phyloP scores from a whole-genome alignment of 352 stramenopile genomes.

The Globisporangium camurandrum region DNA sequence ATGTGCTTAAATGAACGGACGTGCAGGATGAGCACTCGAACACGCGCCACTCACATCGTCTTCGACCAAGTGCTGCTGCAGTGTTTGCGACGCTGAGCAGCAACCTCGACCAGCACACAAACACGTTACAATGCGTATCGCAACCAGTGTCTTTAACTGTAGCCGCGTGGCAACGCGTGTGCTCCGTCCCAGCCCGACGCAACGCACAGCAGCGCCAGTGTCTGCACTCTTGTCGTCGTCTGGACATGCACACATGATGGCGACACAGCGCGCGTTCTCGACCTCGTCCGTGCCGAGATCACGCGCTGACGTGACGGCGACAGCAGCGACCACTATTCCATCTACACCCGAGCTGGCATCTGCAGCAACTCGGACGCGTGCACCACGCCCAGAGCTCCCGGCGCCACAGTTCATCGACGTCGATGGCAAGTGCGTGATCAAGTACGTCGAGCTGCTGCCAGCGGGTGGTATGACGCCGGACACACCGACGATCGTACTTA shows the following conservation, averaged over 20 bases:
- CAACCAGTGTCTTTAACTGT: not conserved
- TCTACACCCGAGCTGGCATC: not conserved
- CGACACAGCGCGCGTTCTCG: not conserved
- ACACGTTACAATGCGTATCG: not conserved
- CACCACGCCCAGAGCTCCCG: constrained; percentile 17
- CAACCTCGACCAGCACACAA: no score
- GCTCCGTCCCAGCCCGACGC: not conserved
- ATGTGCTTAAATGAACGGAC: no score
- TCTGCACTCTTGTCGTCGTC: not conserved
- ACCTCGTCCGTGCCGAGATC: not conserved
- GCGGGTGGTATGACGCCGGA: not conserved
- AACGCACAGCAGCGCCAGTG: not conserved
- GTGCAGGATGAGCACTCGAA: no score
- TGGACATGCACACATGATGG: not conserved
- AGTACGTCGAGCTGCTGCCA: constrained; percentile 27
- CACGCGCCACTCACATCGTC: no score
- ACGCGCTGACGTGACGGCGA: no score
- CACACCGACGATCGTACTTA: constrained; percentile 37
- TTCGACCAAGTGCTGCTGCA: no score
- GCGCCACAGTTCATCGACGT: constrained; percentile 20
- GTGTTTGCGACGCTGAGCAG: no score
- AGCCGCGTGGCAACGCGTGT: not conserved
- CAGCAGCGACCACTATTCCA: no score
- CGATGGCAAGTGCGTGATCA: constrained; percentile 32
- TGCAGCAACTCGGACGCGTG: not conserved